These are phyloP conservation scores for Lactarius deliciosus DNA, from an alignment of 768 basidiomycete genomes.

Conservation along the genomic window DNA sequence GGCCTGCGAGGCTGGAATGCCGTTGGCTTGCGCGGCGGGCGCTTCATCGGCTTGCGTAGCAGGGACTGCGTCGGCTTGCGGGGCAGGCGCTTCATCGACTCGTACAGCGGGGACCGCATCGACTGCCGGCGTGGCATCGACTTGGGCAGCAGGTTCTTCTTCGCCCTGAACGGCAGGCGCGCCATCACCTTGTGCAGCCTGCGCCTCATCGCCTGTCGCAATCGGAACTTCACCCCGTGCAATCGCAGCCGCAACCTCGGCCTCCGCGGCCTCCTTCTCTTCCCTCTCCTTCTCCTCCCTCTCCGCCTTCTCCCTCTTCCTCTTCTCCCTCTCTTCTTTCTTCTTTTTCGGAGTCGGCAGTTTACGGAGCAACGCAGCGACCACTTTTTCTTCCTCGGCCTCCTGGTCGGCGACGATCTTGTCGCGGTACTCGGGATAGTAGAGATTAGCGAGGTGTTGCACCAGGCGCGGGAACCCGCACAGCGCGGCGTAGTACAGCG, in stretches of 20 bases:
- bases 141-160: not conserved
- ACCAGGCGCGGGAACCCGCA: slow-evolving; percentile 17
- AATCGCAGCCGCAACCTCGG: not conserved
- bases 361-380: not conserved
- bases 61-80: too few relatives aligned
- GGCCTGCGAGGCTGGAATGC: not conserved
- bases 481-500: slow-evolving; percentile 20
- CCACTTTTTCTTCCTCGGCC: not conserved
- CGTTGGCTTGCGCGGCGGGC: not conserved
- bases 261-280: not conserved
- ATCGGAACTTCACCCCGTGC: not conserved
- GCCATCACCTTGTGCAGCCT: not conserved
- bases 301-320: not conserved
- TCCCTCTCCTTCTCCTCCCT: not conserved
- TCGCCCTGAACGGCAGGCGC: too few relatives aligned
- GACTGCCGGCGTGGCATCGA: not conserved
- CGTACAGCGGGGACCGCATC: not conserved
- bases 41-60: too few relatives aligned
- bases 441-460: slow-evolving; percentile 7
- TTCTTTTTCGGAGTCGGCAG: not conserved
- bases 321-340: not conserved
- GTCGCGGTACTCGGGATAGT: not conserved
- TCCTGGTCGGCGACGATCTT: not conserved
- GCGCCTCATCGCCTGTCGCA: not conserved
- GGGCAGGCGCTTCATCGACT: too few relatives aligned